Conservation (phyloP, 306 rosid species). For the Sophora flavescens region DNA sequence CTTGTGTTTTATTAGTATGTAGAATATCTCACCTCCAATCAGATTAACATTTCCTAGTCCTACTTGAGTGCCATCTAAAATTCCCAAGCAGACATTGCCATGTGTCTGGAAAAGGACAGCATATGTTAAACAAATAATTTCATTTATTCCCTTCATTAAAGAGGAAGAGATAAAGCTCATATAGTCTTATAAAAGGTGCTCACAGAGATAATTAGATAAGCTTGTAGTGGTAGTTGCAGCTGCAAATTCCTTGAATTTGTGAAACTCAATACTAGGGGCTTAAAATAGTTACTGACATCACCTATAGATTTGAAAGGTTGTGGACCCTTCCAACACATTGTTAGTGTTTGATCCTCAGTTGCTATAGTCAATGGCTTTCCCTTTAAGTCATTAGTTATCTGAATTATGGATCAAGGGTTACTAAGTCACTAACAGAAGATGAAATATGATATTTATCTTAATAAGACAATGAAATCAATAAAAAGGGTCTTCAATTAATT, state of each 20-base stretch:
- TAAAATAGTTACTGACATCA: constrained; percentile 61
- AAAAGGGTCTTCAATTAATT: not conserved
- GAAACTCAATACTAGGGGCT: constrained; percentile 64
- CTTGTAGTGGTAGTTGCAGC: constrained; percentile 62
- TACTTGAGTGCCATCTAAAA: constrained; percentile 59
- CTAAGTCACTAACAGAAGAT: not conserved
- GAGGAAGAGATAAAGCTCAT: not conserved
- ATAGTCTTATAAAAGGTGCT: constrained; percentile 31
- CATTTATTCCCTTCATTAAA: not conserved
- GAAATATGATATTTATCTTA: not conserved
- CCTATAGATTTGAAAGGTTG: constrained; percentile 62
- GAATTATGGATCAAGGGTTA: constrained; percentile 34
- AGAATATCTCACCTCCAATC: constrained; percentile 68
- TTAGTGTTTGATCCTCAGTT: constrained; percentile 56
- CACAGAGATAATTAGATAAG: constrained; percentile 76
- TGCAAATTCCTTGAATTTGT: constrained; percentile 48
- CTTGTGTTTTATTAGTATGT: not conserved
- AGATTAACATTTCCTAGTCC: constrained; percentile 62
- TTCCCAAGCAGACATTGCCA: constrained; percentile 83
- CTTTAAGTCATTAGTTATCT: constrained; percentile 63
- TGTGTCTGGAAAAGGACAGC: constrained; percentile 51
- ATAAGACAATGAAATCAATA: not conserved
- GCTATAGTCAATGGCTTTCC: constrained; percentile 63
- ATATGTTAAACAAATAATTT: constrained; percentile 31
- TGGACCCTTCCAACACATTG: constrained; percentile 83